Evolutionary conservation across 148 eudicot genomes (phyloP).

Genomic region (Rhododendron mucronatum): DNA sequence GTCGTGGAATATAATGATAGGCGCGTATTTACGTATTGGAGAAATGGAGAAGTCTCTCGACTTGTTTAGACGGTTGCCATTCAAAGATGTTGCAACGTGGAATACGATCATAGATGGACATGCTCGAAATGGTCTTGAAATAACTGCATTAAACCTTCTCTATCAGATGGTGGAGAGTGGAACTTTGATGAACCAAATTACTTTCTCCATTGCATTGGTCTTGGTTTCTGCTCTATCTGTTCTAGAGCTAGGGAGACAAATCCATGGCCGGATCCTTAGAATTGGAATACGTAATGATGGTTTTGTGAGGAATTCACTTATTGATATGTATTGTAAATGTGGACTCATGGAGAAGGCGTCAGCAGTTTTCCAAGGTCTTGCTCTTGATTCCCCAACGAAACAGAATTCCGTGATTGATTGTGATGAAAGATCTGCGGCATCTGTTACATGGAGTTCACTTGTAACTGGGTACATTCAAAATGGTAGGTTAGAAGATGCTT

Average conservation of each 20-base stretch:
- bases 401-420: slow-evolving; percentile 3
- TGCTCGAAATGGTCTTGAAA: slow-evolving; percentile 44
- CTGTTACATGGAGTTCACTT: slow-evolving; percentile 55
- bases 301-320: slow-evolving; percentile 54
- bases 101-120: slow-evolving; percentile 72
- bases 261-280: slow-evolving; percentile 55
- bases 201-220: slow-evolving; percentile 54
- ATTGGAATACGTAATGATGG: slow-evolving; percentile 34
- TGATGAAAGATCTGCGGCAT: slow-evolving; percentile 21
- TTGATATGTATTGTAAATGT: slow-evolving; percentile 83
- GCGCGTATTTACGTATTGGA: slow-evolving; percentile 38
- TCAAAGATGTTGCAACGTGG: slow-evolving; percentile 63
- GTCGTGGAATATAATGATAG: slow-evolving; percentile 75
- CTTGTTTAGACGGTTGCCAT: slow-evolving; percentile 49
- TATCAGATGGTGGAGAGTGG: slow-evolving; percentile 49
- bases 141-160: slow-evolving; percentile 49
- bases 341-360: slow-evolving; percentile 57
- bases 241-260: slow-evolving; percentile 54
- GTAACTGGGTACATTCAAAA: slow-evolving; percentile 59
- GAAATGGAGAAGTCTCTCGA: slow-evolving; percentile 43
- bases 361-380: slow-evolving; percentile 32
- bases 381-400: neutral
- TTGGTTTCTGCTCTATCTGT: slow-evolving; percentile 50
- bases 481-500: slow-evolving; percentile 56
- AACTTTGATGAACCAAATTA: slow-evolving; percentile 31